Percentiles rank a stretch among this genome's conserved stretches.
Evolutionary conservation across 2,329 filamentous ascomycete species (phyloP).

Genomic region (Cucurbitaria berberidis): DNA sequence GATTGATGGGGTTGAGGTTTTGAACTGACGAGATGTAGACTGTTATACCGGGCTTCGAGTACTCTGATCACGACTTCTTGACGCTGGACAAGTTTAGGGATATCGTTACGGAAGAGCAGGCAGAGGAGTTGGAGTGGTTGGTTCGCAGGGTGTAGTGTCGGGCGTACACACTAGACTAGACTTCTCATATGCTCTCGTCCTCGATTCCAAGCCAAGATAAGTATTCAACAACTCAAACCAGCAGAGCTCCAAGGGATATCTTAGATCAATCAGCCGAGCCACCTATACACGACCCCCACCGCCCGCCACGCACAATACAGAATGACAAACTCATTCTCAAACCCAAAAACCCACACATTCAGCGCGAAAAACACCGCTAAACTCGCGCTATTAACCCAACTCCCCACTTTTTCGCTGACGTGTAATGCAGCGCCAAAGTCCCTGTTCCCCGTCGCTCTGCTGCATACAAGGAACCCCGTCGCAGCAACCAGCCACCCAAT

Average conservation of each 20-base stretch:
- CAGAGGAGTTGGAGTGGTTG: constrained; percentile 56
- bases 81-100: constrained; percentile 53
- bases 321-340: neutral
- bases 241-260: too few species aligned
- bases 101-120: constrained; percentile 58
- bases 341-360: neutral
- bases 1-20: neutral
- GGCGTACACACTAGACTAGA: too few species aligned
- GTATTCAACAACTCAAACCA: too few species aligned
- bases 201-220: too few species aligned
- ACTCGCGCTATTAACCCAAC: neutral
- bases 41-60: constrained; percentile 72
- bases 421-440: neutral
- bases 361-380: neutral
- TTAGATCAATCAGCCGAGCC: neutral
- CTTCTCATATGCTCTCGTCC: too few species aligned
- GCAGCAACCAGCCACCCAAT: neutral
- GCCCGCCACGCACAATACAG: neutral
- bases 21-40: constrained; percentile 51
- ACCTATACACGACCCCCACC: neutral
- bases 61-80: constrained; percentile 70
- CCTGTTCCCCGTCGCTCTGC: neutral
- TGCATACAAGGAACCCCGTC: neutral
- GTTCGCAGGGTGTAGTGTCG: too few species aligned
- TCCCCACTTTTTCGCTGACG: neutral